Evolutionary conservation across 2,329 filamentous ascomycete species (phyloP), one percentile per base, ranked within the genome.

Genomic region (Penicillium occitanis): DNA sequence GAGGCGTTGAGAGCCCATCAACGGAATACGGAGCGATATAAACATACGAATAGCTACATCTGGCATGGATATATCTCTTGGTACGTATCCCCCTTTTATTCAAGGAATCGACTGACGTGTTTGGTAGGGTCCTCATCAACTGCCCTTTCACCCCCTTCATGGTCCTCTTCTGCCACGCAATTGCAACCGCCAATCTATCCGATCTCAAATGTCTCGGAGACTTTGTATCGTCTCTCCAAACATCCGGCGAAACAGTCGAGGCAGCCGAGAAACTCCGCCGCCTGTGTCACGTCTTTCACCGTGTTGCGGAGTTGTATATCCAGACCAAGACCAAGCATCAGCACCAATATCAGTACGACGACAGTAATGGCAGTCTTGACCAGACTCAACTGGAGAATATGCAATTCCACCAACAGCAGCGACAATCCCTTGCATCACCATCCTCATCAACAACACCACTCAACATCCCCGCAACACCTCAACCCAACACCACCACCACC

Each of bases 251-350:
- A 25, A 74, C 81, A 1, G 87, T 85, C 2, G 83, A 87, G 71
- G 82, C 84, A 5, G 80, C 85, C 19, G 81, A 83, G 58, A 86
- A 85, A 70, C 79, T 88, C 19, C 83, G 85, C 70, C 83, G 83
- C 19, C 79, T 89, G 42, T 87, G 84, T 69, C 81, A 82, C 57
- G 80, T 68, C 19, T 68, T 68, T 28, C 67, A 68, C 35, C 67
- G 67, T n/a, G 67, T 68, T 17, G 67, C 67, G 1, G 65, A 68
- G 28, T 35, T 68, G 40, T 68, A 68, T 28, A 68, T 68, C n/a
- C 37, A 63, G n/a, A 50, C 67, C n/a, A 68, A 68, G 46, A 61
- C 66, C 13, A 58, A 61, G 30, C 62, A 67, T 8, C 65, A 67
- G 11, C 44, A 42, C 2, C 61, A 63, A 14, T 19, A 55, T 6